Evolutionary conservation across 2,329 filamentous ascomycete species (phyloP).

Genomic region (Phyllosticta capitalensis): DNA sequence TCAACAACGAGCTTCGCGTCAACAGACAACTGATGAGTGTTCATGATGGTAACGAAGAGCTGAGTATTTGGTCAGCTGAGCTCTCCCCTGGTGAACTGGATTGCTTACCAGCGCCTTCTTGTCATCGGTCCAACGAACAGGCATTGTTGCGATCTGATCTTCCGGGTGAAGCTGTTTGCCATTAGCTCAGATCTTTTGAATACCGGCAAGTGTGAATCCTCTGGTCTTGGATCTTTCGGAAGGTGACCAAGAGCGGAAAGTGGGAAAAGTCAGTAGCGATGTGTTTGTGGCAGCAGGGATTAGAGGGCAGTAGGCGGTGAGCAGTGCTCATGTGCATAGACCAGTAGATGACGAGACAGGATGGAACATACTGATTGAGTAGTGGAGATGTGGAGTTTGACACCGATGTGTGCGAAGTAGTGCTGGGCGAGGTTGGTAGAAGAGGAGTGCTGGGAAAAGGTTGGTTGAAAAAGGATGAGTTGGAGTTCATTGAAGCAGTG

Average conservation of each 20-base stretch:
- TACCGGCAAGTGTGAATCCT: not conserved
- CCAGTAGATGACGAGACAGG: not conserved
- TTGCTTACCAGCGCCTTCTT: conserved; percentile 14
- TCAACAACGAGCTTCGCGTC: conserved; percentile 1
- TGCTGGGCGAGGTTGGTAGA: not conserved
- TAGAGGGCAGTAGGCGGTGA: not conserved
- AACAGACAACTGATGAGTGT: not conserved
- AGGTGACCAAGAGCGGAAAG: not conserved
- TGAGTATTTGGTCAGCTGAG: not conserved
- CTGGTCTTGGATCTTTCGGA: not conserved
- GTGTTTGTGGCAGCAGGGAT: not conserved
- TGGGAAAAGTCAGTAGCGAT: not conserved
- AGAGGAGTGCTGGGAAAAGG: too few species aligned
- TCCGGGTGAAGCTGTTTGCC: not conserved
- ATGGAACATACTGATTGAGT: not conserved
- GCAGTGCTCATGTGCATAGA: too few species aligned
- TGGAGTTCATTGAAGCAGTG: not conserved
- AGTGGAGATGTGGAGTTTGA: too few species aligned
- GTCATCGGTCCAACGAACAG: conserved; percentile 16
- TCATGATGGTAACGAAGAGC: conserved; percentile 5
- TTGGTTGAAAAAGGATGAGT: not conserved
- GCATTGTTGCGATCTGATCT: conserved; percentile 11
- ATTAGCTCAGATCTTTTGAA: too few species aligned
- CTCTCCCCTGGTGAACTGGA: not conserved
- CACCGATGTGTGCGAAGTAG: not conserved